Percentiles rank a stretch among this genome's conserved stretches.
Evolutionary conservation across 148 eudicot genomes (phyloP).

Genomic region (Selenicereus undatus): DNA sequence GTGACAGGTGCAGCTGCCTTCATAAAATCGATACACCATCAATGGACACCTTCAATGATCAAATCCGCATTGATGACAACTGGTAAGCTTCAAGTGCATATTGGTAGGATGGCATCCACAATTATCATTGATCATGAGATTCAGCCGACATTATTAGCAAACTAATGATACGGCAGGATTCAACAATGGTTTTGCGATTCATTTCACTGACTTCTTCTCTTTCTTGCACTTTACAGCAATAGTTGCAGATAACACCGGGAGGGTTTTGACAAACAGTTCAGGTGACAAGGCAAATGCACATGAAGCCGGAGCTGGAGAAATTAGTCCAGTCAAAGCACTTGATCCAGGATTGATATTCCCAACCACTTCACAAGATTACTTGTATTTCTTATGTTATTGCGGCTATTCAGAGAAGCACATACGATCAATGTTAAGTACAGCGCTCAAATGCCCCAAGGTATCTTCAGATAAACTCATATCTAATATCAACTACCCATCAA

Average conservation of each 20-base stretch:
- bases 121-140: too few relatives aligned
- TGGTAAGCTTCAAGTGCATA: constrained; percentile 27
- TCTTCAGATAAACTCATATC: constrained; percentile 38
- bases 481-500: constrained; percentile 54
- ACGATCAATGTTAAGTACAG: constrained; percentile 34
- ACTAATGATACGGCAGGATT: not conserved
- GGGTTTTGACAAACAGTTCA: constrained; percentile 38
- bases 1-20: constrained; percentile 61
- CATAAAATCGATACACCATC: constrained; percentile 48
- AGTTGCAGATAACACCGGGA: constrained; percentile 37
- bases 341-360: constrained; percentile 61
- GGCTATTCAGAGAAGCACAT: constrained; percentile 41
- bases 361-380: constrained; percentile 44
- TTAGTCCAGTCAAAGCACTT: constrained; percentile 55
- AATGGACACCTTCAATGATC: constrained; percentile 55
- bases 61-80: constrained; percentile 86
- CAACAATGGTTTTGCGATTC: not conserved
- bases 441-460: constrained; percentile 41
- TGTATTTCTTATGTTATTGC: constrained; percentile 44
- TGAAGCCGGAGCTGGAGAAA: constrained; percentile 54
- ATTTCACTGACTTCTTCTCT: not conserved
- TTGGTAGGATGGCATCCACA: too few relatives aligned
- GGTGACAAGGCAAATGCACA: constrained; percentile 42
- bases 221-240: constrained; percentile 37
- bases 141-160: too few relatives aligned